phyloP scores from a whole-genome alignment of 2,329 filamentous ascomycete species.

The Chaetomium sp. region DNA sequence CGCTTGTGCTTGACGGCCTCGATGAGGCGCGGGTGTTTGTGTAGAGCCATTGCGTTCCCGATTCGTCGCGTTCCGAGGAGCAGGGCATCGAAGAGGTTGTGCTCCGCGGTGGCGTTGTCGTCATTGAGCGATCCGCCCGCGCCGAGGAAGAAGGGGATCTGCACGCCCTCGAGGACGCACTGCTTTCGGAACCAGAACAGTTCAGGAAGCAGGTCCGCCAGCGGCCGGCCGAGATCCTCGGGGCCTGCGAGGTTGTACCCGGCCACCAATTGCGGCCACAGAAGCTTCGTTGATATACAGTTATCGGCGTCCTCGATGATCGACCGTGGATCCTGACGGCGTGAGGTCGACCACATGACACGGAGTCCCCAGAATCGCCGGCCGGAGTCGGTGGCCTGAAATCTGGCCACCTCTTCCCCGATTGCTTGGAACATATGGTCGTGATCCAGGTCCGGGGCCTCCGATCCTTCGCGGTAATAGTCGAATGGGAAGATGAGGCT shows the following conservation, averaged over 20 bases:
- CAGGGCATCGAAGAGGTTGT: conserved; percentile 86
- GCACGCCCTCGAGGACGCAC: conserved; percentile 74
- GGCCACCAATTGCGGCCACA: conserved; percentile 76
- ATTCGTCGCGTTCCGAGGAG: conserved; percentile 85
- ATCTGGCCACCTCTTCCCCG: conserved; percentile 75
- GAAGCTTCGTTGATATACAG: conserved; percentile 79
- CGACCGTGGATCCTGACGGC: conserved; percentile 62
- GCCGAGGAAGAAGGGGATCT: conserved; percentile 95
- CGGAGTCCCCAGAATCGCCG: conserved; percentile 80
- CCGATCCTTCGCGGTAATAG: conserved; percentile 66
- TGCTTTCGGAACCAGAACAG: conserved; percentile 92
- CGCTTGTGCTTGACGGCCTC: conserved; percentile 87
- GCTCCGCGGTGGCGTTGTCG: conserved; percentile 65
- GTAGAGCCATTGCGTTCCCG: conserved; percentile 84
- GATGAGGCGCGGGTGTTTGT: conserved; percentile 86
- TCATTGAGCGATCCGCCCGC: conserved; percentile 80
- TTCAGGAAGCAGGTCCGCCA: conserved; percentile 77
- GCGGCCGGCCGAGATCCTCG: conserved; percentile 76
- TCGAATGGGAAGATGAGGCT: conserved; percentile 71
- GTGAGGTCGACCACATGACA: conserved; percentile 81
- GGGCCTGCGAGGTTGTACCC: conserved; percentile 91
- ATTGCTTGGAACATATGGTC: conserved; percentile 71
- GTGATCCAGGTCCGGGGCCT: conserved; percentile 68
- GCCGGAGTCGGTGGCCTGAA: conserved; percentile 71
- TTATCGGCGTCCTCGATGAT: conserved; percentile 83